Evolutionary conservation across 2,329 filamentous ascomycete genomes (phyloP), one percentile per base, ranked within the genome.

Genomic region (Phaeosphaeriaceae sp.): DNA sequence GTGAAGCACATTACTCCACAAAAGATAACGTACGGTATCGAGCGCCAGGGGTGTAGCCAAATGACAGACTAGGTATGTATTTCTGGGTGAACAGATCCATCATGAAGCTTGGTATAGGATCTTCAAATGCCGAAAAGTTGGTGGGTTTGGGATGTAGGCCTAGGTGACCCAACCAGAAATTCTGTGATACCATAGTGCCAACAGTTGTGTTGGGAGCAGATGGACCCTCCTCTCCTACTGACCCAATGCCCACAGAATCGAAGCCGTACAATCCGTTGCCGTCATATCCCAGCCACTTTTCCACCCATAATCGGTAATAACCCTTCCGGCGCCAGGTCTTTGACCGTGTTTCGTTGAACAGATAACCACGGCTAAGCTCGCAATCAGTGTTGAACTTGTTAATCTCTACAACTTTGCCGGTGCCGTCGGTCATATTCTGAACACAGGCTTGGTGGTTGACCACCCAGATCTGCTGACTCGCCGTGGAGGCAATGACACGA

Each of bases 41-140:
- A n/a, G 87, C 87, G 13, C 89, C 89, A 33, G 88, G 88, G 3
- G 88, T 91, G 68, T 87, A 92, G 42, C 86, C 87, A 66, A 88
- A 91, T 34, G 86, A 89, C 54, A 89, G 79, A 67, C 88, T 90
- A 1, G 87, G 85, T 39, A 91, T 88, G 48, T 74, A 76, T 7
- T 82, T 81, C 37, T 69, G 62, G 9, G 79, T 71, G 63, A 85
- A 81, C 35, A 88, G 81, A 42, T 62, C 56, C 1, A 70, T 71
- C 66, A 80, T 74, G 55, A 74, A 87, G 74, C 64, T 86, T 72
- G 58, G 82, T 74, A 63, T 86, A 64, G 48, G 82, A 72, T 61
- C 82, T 75, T 58, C 81, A 72, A 67, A 81, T 75, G 48, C 81
- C 67, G 64, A 74, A 60, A 80, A 79, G 56, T 82, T 82, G 15